Percentiles rank a stretch among this genome's conserved stretches.
Evolutionary conservation across 2,329 filamentous ascomycete species (phyloP).

Genomic region (Colletotrichum graminicola): DNA sequence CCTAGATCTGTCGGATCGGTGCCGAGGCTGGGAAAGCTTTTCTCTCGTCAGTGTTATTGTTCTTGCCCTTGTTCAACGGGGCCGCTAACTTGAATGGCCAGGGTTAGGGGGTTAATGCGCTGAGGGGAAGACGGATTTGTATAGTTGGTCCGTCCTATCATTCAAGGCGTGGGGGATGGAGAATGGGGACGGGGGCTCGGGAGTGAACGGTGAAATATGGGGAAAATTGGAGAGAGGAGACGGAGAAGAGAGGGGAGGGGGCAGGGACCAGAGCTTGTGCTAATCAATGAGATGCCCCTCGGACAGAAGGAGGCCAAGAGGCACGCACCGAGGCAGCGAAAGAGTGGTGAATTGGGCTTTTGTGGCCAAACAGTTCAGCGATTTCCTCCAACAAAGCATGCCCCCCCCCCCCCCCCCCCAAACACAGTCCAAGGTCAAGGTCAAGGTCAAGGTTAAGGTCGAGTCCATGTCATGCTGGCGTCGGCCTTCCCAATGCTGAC

Average conservation of each 20-base stretch:
- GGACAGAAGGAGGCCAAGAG: conserved; percentile 6
- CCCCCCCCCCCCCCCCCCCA: neutral
- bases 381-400: conserved; percentile 31
- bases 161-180: conserved; percentile 28
- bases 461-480: conserved; percentile 10
- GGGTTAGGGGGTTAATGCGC: conserved; percentile 30
- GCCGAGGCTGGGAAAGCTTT: conserved; percentile 37
- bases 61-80: conserved; percentile 39
- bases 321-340: conserved; percentile 7
- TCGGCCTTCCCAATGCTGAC: conserved; percentile 42
- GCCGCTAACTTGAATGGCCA: conserved; percentile 32
- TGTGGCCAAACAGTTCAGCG: conserved; percentile 18
- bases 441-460: conserved; percentile 32
- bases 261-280: neutral
- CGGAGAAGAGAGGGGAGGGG: neutral
- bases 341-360: conserved; percentile 4
- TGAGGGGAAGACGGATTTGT: conserved; percentile 40
- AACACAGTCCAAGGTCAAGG: conserved; percentile 15
- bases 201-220: conserved; percentile 34
- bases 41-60: conserved; percentile 20
- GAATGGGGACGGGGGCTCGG: conserved; percentile 28
- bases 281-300: conserved; percentile 18
- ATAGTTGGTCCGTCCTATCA: conserved; percentile 33
- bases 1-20: conserved; percentile 27
- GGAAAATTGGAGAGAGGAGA: conserved; percentile 22